These are phyloP conservation scores for Guadua angustifolia DNA, from an alignment of 176 grass and related monocot genomes.

Conservation along the genomic window DNA sequence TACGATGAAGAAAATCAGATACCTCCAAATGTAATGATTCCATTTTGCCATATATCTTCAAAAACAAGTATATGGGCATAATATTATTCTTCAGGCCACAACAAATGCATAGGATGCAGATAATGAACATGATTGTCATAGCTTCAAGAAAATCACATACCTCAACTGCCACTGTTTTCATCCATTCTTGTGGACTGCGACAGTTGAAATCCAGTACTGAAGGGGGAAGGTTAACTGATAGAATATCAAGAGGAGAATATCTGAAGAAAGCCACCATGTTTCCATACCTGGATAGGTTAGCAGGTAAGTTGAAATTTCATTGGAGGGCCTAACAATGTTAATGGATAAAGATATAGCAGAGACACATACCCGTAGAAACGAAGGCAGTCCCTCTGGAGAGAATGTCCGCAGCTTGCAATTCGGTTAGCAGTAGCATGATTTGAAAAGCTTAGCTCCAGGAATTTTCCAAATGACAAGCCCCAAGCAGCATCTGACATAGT, in stretches of 20 bases:
- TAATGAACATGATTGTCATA: slow-evolving; percentile 31
- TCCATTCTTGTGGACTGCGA: slow-evolving; percentile 63
- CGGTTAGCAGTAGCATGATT: slow-evolving; percentile 84
- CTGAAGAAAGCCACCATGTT: slow-evolving; percentile 92
- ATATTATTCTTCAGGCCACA: slow-evolving; percentile 11
- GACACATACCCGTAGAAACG: slow-evolving; percentile 83
- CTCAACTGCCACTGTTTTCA: slow-evolving; percentile 72
- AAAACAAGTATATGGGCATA: slow-evolving; percentile 38
- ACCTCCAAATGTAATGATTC: slow-evolving; percentile 75
- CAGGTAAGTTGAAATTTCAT: slow-evolving; percentile 45
- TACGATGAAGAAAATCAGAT: slow-evolving; percentile 67
- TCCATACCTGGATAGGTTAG: slow-evolving; percentile 68
- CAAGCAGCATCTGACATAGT: slow-evolving; percentile 93
- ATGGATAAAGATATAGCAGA: slow-evolving; percentile 34
- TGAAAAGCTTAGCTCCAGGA: slow-evolving; percentile 96
- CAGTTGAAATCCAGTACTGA: slow-evolving; percentile 70
- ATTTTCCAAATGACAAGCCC: slow-evolving; percentile 95
- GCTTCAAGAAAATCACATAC: slow-evolving; percentile 50
- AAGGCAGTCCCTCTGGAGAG: slow-evolving; percentile 93
- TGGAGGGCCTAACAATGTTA: slow-evolving; percentile 29
- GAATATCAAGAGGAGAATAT: slow-evolving; percentile 92
- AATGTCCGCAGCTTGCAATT: slow-evolving; percentile 89
- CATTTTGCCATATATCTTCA: slow-evolving; percentile 74
- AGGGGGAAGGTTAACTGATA: slow-evolving; percentile 81
- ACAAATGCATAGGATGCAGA: slow-evolving; percentile 7